These are phyloP conservation scores for Metschnikowia arizonensis DNA, from an alignment of 805 yeast genomes.

Conservation along the genomic window DNA sequence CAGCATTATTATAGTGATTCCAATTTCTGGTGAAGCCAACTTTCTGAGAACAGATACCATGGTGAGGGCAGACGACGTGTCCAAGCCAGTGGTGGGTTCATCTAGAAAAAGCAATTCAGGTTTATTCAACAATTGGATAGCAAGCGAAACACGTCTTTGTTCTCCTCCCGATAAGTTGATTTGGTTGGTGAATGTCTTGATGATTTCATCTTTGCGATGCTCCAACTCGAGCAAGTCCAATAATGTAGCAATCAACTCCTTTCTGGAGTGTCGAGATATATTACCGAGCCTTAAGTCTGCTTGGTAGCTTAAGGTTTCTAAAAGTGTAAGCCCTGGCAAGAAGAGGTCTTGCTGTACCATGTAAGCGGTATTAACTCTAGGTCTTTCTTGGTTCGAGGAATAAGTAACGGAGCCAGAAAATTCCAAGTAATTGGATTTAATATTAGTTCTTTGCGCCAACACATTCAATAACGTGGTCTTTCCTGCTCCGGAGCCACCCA, in stretches of 20 bases:
- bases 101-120: conserved; percentile 77
- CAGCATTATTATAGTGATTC: conserved; percentile 69
- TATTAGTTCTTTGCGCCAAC: conserved; percentile 48
- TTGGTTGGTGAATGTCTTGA: conserved; percentile 48
- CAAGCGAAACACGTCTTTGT: conserved; percentile 70
- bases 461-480: conserved; percentile 76
- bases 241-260: conserved; percentile 52
- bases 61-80: conserved; percentile 68
- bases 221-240: conserved; percentile 61
- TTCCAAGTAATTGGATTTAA: conserved; percentile 36
- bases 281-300: conserved; percentile 65
- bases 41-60: conserved; percentile 58
- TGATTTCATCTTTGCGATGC: conserved; percentile 56
- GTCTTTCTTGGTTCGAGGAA: conserved; percentile 7
- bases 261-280: conserved; percentile 42
- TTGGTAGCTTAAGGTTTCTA: conserved; percentile 65
- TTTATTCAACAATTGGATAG: conserved; percentile 68
- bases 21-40: conserved; percentile 42
- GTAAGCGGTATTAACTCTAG: conserved; percentile 46
- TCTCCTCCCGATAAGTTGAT: conserved; percentile 82
- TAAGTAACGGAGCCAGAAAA: conserved; percentile 44
- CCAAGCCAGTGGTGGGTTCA: conserved; percentile 87
- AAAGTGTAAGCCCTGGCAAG: conserved; percentile 66
- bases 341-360: conserved; percentile 73
- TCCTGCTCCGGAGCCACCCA: conserved; percentile 88